These are phyloP conservation scores for Adansonia gregorii DNA, from an alignment of 441 rosid genomes.

Conservation along the genomic window DNA sequence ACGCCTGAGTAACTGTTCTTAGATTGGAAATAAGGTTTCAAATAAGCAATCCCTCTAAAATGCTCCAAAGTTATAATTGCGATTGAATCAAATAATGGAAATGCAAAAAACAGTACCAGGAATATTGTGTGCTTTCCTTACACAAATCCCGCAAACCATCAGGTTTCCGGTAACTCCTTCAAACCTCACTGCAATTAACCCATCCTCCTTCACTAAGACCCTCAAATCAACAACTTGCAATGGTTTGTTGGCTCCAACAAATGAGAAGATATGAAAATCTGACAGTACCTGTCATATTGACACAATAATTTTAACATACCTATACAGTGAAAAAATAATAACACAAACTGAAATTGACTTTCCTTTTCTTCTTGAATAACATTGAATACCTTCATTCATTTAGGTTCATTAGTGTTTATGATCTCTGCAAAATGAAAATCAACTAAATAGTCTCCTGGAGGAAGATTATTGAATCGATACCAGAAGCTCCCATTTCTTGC, in stretches of 20 bases:
- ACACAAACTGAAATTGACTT: slow-evolving; percentile 30
- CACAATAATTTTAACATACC: slow-evolving; percentile 16
- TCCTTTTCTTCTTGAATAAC: slow-evolving; percentile 91
- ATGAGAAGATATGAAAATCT: slow-evolving; percentile 75
- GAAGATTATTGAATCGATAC: slow-evolving; percentile 56
- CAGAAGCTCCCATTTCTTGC: slow-evolving; percentile 76
- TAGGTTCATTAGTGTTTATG: slow-evolving; percentile 79
- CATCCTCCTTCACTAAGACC: slow-evolving; percentile 66
- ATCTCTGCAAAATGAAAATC: slow-evolving; percentile 90
- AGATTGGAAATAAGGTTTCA: slow-evolving; percentile 20
- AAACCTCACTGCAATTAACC: slow-evolving; percentile 59
- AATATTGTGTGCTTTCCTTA: slow-evolving; percentile 64
- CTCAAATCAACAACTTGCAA: slow-evolving; percentile 69
- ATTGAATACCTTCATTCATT: slow-evolving; percentile 79
- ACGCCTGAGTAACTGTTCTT: slow-evolving; percentile 47
- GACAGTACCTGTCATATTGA: slow-evolving; percentile 67
- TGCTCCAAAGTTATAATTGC: neutral
- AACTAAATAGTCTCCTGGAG: slow-evolving; percentile 61
- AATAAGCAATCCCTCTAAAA: slow-evolving; percentile 12
- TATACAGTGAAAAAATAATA: neutral
- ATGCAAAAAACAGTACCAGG: slow-evolving; percentile 45
- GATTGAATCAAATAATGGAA: slow-evolving; percentile 20
- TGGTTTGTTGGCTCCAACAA: slow-evolving; percentile 85
- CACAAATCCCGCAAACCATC: slow-evolving; percentile 69
- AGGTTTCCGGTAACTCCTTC: slow-evolving; percentile 81